Percentiles rank a stretch among this genome's conserved stretches.
These are phyloP conservation scores for Sporothrix mexicana DNA, from an alignment of 2,329 filamentous ascomycete species.

Conservation along the genomic window DNA sequence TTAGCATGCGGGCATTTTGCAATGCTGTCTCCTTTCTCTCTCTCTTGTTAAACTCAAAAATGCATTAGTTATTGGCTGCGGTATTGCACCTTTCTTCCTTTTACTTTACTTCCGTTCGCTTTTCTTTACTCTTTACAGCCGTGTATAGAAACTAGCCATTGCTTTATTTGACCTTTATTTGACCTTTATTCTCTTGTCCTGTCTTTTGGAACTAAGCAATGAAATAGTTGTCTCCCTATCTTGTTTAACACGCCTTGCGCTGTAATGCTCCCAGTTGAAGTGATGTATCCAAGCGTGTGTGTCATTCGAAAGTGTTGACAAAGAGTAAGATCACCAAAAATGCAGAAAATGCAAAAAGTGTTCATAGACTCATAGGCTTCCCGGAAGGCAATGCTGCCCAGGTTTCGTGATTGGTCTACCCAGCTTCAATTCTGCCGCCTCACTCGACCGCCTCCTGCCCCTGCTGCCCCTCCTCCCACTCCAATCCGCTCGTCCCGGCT, in stretches of 20 bases:
- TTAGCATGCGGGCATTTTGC: no score
- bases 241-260: not conserved
- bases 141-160: no score
- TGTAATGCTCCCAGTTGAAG: not conserved
- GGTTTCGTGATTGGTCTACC: not conserved
- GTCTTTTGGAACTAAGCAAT: not conserved
- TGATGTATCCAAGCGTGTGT: not conserved
- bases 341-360: no score
- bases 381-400: no score
- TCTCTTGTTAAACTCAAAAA: not conserved
- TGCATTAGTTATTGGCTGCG: conserved; percentile 6
- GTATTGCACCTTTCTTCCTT: not conserved
- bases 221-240: not conserved
- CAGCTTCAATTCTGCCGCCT: not conserved
- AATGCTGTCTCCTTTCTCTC: not conserved
- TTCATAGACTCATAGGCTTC: no score
- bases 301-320: not conserved
- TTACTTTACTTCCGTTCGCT: no score
- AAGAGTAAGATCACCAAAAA: not conserved
- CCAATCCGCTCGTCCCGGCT: conserved; percentile 45
- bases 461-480: conserved; percentile 35
- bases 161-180: not conserved
- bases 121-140: no score
- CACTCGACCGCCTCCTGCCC: not conserved
- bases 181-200: not conserved